phyloP scores from a whole-genome alignment of 306 rosid genomes.

The Cucurbita pepo region DNA sequence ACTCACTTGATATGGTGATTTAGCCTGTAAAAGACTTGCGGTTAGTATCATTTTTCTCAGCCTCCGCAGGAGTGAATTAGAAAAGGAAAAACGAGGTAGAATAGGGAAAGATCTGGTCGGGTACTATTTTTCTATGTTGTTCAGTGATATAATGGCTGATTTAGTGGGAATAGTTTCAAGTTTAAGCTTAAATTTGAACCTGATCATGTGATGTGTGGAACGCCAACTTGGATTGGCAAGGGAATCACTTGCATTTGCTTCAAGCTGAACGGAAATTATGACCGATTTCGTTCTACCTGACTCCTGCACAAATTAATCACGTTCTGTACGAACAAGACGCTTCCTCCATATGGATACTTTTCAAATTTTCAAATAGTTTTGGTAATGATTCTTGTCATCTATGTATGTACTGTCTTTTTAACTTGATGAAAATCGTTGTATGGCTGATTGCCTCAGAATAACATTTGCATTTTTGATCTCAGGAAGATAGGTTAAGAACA shows the following conservation, averaged over 20 bases:
- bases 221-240: constrained; percentile 67
- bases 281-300: constrained; percentile 45
- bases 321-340: not conserved
- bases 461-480: not conserved
- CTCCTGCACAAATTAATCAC: constrained; percentile 25
- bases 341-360: not conserved
- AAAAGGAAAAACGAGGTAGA: not conserved
- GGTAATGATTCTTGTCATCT: not conserved
- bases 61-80: too few species aligned
- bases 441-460: not conserved
- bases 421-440: not conserved
- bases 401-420: not conserved
- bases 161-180: not conserved
- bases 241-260: constrained; percentile 86
- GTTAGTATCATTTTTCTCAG: not conserved
- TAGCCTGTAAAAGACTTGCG: not conserved
- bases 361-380: not conserved
- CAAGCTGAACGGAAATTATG: constrained; percentile 58
- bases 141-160: not conserved
- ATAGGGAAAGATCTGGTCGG: not conserved
- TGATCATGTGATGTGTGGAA: constrained; percentile 45
- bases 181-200: not conserved
- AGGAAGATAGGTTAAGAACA: constrained; percentile 24
- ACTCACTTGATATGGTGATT: not conserved
- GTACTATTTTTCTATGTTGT: not conserved